These are phyloP conservation scores for Scutellospora calospora DNA, from an alignment of 371 early-diverging fungal genomes.

Conservation along the genomic window DNA sequence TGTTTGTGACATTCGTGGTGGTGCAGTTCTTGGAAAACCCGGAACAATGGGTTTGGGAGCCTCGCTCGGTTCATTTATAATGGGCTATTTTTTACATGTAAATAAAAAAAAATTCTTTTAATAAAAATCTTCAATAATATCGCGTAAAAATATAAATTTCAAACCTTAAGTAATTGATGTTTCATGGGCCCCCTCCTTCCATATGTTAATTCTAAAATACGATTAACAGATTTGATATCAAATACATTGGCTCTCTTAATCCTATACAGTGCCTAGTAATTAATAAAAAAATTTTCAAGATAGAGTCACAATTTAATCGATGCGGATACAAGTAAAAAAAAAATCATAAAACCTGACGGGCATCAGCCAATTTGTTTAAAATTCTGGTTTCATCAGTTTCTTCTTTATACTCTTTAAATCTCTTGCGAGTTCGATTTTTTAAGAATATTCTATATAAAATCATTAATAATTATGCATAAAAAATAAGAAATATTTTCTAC, in stretches of 20 bases:
- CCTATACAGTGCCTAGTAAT: slow-evolving; percentile 6
- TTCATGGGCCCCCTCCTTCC: slow-evolving; percentile 35
- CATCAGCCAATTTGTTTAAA: slow-evolving; percentile 7
- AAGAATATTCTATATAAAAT: background rate
- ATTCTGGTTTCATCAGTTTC: slow-evolving; percentile 33
- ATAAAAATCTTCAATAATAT: background rate
- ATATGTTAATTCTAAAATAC: slow-evolving; percentile 40
- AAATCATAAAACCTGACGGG: slow-evolving; percentile 10
- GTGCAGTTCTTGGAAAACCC: slow-evolving; percentile 17
- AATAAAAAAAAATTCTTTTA: no score
- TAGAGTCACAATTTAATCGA: background rate
- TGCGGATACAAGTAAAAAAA: background rate
- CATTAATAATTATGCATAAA: background rate
- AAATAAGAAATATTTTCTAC: background rate
- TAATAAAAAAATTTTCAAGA: background rate
- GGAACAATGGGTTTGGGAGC: slow-evolving; percentile 18
- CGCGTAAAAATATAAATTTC: background rate
- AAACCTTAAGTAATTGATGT: slow-evolving; percentile 39
- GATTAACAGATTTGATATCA: slow-evolving; percentile 39
- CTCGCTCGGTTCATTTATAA: background rate
- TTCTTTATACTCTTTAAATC: slow-evolving; percentile 34
- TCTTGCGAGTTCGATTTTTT: slow-evolving; percentile 10
- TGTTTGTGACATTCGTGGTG: slow-evolving; percentile 35
- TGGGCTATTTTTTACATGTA: background rate
- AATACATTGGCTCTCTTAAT: slow-evolving; percentile 41